Conservation (phyloP, 768 basidiomycete genomes). For the Phanerochaete sordida region DNA sequence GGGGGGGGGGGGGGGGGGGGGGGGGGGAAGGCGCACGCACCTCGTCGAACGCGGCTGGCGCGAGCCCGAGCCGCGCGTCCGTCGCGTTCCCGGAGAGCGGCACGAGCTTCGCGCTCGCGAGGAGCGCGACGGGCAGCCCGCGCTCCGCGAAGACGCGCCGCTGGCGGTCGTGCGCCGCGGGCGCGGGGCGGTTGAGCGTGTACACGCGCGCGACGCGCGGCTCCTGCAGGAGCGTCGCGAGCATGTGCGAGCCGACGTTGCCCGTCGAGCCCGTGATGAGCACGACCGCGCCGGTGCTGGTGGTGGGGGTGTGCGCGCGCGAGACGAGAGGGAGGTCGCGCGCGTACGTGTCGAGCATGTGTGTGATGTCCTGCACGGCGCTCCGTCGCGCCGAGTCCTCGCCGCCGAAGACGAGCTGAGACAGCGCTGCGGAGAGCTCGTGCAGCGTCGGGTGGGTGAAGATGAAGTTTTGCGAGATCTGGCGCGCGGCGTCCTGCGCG, state of each 20-base stretch:
- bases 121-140: slow-evolving; percentile 4
- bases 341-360: slow-evolving; percentile 9
- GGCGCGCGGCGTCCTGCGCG: background rate
- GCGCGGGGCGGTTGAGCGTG: slow-evolving; percentile 7
- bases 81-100: slow-evolving; percentile 4
- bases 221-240: slow-evolving; percentile 6
- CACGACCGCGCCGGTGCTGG: background rate
- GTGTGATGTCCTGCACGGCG: background rate
- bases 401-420: background rate
- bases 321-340: background rate
- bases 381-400: background rate
- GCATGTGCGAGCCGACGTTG: slow-evolving; percentile 11
- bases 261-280: slow-evolving; percentile 15
- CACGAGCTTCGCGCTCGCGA: slow-evolving; percentile 1
- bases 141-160: slow-evolving; percentile 3
- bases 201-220: slow-evolving; percentile 6
- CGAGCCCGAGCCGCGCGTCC: slow-evolving; percentile 5
- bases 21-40: background rate
- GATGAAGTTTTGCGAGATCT: slow-evolving; percentile 8
- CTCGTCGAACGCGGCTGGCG: background rate
- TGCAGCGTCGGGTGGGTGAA: slow-evolving; percentile 6
- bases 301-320: background rate
- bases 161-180: background rate
- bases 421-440: background rate
- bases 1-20: too few relatives aligned